phyloP scores from a whole-genome alignment of 768 basidiomycete genomes.

The Tulasnella sp. region DNA sequence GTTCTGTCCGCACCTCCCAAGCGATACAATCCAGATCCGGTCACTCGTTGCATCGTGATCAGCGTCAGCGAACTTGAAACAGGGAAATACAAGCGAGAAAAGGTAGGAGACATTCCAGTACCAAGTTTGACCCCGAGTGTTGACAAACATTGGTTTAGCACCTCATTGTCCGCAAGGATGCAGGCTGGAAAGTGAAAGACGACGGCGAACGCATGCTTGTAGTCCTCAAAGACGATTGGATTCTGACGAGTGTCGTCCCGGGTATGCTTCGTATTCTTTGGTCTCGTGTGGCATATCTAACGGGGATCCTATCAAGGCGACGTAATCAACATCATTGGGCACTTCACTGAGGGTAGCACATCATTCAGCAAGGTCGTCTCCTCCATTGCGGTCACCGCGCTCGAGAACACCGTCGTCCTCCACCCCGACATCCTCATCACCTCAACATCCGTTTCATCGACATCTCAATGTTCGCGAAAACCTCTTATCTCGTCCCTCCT shows the following conservation, averaged over 20 bases:
- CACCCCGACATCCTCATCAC: constrained; percentile 93
- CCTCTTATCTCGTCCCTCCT: constrained; percentile 68
- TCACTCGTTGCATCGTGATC: constrained; percentile 17
- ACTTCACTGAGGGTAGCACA: constrained; percentile 33
- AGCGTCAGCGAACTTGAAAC: neutral
- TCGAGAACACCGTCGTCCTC: constrained; percentile 68
- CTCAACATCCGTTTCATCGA: constrained; percentile 79
- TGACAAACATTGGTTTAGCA: neutral
- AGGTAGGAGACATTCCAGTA: neutral
- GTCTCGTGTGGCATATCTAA: neutral
- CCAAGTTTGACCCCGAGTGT: neutral
- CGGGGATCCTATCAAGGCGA: constrained; percentile 56
- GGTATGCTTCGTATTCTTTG: constrained; percentile 42
- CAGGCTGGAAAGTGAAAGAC: constrained; percentile 1
- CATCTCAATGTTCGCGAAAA: constrained; percentile 77
- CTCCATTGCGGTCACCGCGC: constrained; percentile 58
- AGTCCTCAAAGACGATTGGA: constrained; percentile 75
- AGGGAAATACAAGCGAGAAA: constrained; percentile 10
- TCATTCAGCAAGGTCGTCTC: constrained; percentile 39
- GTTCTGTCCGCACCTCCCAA: neutral
- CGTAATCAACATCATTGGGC: constrained; percentile 70
- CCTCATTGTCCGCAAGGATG: constrained; percentile 16
- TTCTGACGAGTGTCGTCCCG: constrained; percentile 52
- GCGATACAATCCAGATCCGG: neutral
- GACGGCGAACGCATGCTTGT: constrained; percentile 43